phyloP scores from a whole-genome alignment of 192 early-diverging fungal genomes.

The Umbelopsis isabellina region DNA sequence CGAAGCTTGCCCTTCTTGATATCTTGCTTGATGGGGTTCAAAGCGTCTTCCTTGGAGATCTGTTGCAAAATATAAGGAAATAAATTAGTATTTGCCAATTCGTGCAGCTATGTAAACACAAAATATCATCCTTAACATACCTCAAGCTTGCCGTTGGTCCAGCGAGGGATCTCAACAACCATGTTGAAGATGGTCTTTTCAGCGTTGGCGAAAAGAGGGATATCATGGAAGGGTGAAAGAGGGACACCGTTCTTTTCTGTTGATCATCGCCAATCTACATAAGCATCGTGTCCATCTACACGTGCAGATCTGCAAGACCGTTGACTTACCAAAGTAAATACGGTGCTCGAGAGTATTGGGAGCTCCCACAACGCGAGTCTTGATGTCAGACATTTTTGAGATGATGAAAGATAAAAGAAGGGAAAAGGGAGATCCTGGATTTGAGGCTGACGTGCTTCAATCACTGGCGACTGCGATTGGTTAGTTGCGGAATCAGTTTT shows the following conservation, averaged over 20 bases:
- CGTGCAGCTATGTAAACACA: not conserved
- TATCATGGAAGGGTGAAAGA: slow-evolving; percentile 97
- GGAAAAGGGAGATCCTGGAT: slow-evolving; percentile 21
- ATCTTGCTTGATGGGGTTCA: slow-evolving; percentile 99
- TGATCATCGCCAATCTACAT: slow-evolving; percentile 22
- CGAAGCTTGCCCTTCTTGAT: slow-evolving; percentile 99
- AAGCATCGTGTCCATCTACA: not conserved
- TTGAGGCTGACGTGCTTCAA: slow-evolving; percentile 17
- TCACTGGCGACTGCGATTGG: not conserved
- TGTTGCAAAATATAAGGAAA: slow-evolving; percentile 36
- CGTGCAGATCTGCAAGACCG: not conserved
- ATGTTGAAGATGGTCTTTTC: slow-evolving; percentile 95
- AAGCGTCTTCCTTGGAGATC: slow-evolving; percentile 93
- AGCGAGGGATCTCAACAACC: slow-evolving; percentile 98
- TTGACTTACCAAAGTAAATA: slow-evolving; percentile 76
- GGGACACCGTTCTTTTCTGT: slow-evolving; percentile 82
- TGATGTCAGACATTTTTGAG: slow-evolving; percentile 65
- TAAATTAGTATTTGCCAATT: slow-evolving; percentile 7
- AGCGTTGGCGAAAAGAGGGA: slow-evolving; percentile 91
- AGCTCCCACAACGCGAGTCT: slow-evolving; percentile 82
- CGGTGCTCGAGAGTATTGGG: slow-evolving; percentile 90
- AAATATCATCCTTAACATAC: slow-evolving; percentile 33
- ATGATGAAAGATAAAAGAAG: slow-evolving; percentile 14
- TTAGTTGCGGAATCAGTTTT: not conserved
- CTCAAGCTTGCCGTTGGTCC: slow-evolving; percentile 99